Evolutionary conservation across 371 early-diverging fungal genomes (phyloP).

Genomic region (Synchytrium microbalum): DNA sequence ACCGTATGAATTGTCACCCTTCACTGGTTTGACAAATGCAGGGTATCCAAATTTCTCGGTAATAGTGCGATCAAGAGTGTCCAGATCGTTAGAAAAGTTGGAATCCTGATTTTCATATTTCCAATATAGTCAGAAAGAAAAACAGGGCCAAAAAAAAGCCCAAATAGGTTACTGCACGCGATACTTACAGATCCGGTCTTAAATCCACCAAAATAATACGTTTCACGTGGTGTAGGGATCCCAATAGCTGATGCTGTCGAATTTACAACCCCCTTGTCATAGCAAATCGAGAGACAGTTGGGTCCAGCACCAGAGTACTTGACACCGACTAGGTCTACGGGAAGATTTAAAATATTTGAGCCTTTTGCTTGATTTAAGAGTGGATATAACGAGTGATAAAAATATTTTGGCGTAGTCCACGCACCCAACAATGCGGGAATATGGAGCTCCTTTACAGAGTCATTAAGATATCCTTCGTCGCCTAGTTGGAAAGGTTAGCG

Average conservation of each 20-base stretch:
- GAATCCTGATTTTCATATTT: not conserved
- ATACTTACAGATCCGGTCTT: not conserved
- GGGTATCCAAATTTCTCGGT: conserved; percentile 31
- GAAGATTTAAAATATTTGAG: no score
- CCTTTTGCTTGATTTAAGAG: no score
- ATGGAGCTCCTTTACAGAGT: conserved; percentile 46
- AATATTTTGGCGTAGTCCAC: no score
- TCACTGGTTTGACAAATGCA: conserved; percentile 48
- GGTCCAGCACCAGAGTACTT: conserved; percentile 50
- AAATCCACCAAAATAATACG: conserved; percentile 22
- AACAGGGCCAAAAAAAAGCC: no score
- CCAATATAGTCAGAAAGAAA: not conserved
- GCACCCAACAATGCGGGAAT: conserved; percentile 43
- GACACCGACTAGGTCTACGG: conserved; percentile 36
- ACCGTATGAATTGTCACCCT: conserved; percentile 50
- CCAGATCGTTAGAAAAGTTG: conserved; percentile 10
- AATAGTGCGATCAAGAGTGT: conserved; percentile 20
- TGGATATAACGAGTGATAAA: no score
- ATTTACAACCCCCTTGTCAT: conserved; percentile 37
- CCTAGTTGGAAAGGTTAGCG: not conserved
- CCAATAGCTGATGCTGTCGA: conserved; percentile 37
- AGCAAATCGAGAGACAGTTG: conserved; percentile 41
- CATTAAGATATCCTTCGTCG: conserved; percentile 49
- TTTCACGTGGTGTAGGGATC: conserved; percentile 41
- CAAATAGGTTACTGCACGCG: not conserved